Evolutionary conservation across 2,329 filamentous ascomycete genomes (phyloP).

Genomic region (Aspergillus puulaauensis): DNA sequence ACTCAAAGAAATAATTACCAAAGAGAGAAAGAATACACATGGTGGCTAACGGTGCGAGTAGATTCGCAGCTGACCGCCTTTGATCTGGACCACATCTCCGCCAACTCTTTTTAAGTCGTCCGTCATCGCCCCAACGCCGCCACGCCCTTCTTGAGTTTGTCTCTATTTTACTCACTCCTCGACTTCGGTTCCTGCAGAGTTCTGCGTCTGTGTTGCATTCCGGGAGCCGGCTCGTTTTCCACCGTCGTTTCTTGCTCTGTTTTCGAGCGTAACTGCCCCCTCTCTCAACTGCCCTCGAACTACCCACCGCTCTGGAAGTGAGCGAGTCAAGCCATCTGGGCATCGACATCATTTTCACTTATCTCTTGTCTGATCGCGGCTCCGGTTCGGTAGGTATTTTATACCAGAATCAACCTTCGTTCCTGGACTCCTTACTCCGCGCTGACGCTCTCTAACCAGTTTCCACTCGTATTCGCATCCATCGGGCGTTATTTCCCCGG

Average conservation of each 20-base stretch:
- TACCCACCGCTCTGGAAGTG: slow-evolving; percentile 8
- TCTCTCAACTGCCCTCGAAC: neutral
- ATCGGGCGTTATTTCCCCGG: slow-evolving; percentile 1
- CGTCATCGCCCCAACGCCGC: slow-evolving; percentile 16
- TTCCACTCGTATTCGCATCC: neutral
- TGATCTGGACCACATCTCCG: slow-evolving; percentile 14
- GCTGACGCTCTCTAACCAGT: neutral
- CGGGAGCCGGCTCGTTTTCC: neutral
- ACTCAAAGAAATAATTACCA: neutral
- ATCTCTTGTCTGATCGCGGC: neutral
- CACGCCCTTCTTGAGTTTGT: slow-evolving; percentile 16
- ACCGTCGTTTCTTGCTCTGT: neutral
- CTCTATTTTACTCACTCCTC: slow-evolving; percentile 1
- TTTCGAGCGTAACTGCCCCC: neutral
- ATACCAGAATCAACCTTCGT: neutral
- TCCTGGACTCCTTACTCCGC: neutral
- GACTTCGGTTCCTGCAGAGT: neutral
- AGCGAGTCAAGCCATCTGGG: neutral
- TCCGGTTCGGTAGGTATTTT: neutral
- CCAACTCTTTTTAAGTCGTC: slow-evolving; percentile 15
- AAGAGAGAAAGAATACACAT: neutral
- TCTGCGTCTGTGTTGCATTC: neutral
- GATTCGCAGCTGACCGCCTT: slow-evolving; percentile 14
- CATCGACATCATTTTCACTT: neutral
- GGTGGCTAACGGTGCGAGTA: neutral